Conservation (phyloP, 106 monocot species). For the Narthecium ossifragum region DNA sequence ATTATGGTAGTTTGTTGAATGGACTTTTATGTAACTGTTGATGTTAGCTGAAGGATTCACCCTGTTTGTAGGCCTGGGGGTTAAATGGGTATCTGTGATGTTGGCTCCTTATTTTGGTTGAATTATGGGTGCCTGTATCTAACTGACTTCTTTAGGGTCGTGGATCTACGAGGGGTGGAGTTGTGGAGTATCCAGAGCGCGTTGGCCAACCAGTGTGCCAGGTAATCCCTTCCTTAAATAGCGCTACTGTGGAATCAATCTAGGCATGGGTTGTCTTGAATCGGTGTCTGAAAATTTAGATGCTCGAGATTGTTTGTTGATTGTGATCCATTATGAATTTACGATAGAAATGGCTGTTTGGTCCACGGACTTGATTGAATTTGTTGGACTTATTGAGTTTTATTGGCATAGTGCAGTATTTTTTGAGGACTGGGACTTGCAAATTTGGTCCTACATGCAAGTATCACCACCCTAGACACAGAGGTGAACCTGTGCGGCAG, state of each 20-base stretch:
- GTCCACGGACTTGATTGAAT: not conserved
- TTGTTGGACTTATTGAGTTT: not conserved
- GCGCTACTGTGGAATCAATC: too few relatives aligned
- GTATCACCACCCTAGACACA: slow-evolving; percentile 82
- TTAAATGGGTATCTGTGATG: too few relatives aligned
- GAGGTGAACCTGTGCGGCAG: slow-evolving; percentile 27
- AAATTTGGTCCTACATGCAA: slow-evolving; percentile 95
- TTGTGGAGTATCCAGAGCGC: slow-evolving; percentile 48
- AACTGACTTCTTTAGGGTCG: slow-evolving; percentile 17
- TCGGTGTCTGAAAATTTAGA: too few relatives aligned
- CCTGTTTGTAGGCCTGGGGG: too few relatives aligned
- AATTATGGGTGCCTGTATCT: too few relatives aligned
- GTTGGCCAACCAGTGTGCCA: slow-evolving; percentile 53
- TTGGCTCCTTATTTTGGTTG: too few relatives aligned
- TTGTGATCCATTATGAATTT: not conserved
- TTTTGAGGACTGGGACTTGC: slow-evolving; percentile 84
- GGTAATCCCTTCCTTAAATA: slow-evolving; percentile 18
- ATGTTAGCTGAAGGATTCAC: too few relatives aligned
- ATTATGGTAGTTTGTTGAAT: too few relatives aligned
- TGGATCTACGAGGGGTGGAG: slow-evolving; percentile 24
- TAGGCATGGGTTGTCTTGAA: too few relatives aligned
- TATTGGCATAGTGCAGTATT: slow-evolving; percentile 46
- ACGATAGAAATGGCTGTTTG: not conserved
- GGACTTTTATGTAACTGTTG: too few relatives aligned
- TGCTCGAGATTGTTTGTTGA: too few relatives aligned